These are phyloP conservation scores for Apostasia ramifera DNA, from an alignment of 106 monocot genomes.

Conservation along the genomic window DNA sequence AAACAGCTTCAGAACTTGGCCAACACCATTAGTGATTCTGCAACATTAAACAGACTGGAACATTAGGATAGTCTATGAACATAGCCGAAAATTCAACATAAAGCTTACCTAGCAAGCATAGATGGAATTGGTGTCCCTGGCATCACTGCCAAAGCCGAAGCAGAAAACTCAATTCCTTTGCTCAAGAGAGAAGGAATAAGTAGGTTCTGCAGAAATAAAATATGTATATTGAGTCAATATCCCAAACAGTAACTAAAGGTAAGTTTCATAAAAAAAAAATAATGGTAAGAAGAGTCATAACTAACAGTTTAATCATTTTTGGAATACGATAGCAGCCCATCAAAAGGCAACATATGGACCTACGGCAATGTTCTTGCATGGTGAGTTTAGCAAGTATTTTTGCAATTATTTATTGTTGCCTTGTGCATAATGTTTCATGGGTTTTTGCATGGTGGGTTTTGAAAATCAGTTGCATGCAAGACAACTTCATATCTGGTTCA, in stretches of 20 bases:
- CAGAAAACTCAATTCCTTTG: slow-evolving; percentile 62
- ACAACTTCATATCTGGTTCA: too few relatives aligned
- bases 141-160: slow-evolving; percentile 48
- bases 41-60: slow-evolving; percentile 13
- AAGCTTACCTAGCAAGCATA: slow-evolving; percentile 81
- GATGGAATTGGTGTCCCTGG: slow-evolving; percentile 86
- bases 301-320: slow-evolving; percentile 1
- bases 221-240: neutral
- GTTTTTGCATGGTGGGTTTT: too few relatives aligned
- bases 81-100: slow-evolving; percentile 6
- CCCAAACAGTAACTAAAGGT: neutral
- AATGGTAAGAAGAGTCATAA: neutral
- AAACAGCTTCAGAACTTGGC: slow-evolving; percentile 58
- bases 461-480: too few relatives aligned
- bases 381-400: neutral
- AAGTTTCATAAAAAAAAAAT: neutral
- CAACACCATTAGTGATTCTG: slow-evolving; percentile 86
- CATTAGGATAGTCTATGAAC: neutral
- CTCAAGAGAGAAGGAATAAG: slow-evolving; percentile 81
- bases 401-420: neutral
- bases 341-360: too few relatives aligned
- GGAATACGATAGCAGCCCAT: neutral
- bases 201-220: slow-evolving; percentile 57
- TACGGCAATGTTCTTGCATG: neutral
- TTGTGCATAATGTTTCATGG: neutral